Percentiles rank a stretch among this genome's conserved stretches.
Evolutionary conservation across 2,329 filamentous ascomycete genomes (phyloP).

Genomic region (Thielaviopsis cerberus): DNA sequence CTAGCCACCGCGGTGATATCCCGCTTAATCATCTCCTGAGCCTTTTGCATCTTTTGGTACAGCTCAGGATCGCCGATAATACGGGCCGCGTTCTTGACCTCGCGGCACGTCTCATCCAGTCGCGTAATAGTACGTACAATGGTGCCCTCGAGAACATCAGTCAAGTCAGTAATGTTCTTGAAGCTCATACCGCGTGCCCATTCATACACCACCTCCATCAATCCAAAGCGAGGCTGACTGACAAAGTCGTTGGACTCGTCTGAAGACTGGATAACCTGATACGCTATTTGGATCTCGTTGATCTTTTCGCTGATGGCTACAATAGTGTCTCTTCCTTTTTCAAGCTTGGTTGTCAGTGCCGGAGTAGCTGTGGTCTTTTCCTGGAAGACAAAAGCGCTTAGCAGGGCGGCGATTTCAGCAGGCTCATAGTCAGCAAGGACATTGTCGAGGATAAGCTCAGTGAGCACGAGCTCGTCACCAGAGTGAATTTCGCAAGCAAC

Average conservation of each 20-base stretch:
- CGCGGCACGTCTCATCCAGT: constrained; percentile 85
- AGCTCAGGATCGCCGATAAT: constrained; percentile 87
- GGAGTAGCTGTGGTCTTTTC: constrained; percentile 79
- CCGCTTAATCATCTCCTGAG: constrained; percentile 93
- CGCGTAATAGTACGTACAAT: constrained; percentile 90
- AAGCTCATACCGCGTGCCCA: constrained; percentile 98
- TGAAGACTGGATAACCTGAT: constrained; percentile 78
- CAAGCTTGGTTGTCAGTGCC: constrained; percentile 61
- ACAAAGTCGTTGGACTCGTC: constrained; percentile 90
- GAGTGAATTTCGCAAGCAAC: constrained; percentile 97
- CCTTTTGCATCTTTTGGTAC: constrained; percentile 91
- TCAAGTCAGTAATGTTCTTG: constrained; percentile 89
- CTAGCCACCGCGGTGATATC: constrained; percentile 83
- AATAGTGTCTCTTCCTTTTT: constrained; percentile 69
- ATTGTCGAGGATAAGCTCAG: constrained; percentile 90
- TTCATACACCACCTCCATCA: constrained; percentile 96
- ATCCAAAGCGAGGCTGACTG: constrained; percentile 68
- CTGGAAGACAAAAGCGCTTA: constrained; percentile 93
- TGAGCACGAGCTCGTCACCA: constrained; percentile 86
- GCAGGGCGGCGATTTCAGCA: constrained; percentile 83
- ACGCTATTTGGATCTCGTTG: constrained; percentile 69
- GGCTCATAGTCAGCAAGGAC: constrained; percentile 88
- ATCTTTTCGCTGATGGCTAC: constrained; percentile 82
- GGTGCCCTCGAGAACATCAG: constrained; percentile 89
- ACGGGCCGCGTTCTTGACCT: constrained; percentile 91